Percentiles rank a stretch among this genome's conserved stretches.
Conservation (phyloP, 192 early-diverging fungal genomes). For the Backusella circina region DNA sequence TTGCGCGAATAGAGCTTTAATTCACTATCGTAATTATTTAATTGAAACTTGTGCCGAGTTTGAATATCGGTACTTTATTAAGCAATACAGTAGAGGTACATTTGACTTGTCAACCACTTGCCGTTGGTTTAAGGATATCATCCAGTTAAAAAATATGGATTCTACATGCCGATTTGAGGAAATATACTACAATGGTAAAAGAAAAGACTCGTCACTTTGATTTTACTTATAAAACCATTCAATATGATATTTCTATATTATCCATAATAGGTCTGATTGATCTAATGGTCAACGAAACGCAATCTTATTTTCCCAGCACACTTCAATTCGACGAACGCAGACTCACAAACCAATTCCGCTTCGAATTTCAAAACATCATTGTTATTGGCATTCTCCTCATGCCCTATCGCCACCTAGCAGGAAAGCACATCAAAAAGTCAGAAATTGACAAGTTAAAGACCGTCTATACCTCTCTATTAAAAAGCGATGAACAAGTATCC, state of each 20-base stretch:
- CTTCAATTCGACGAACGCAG: constrained; percentile 39
- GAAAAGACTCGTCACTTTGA: not conserved
- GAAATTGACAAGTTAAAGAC: constrained; percentile 37
- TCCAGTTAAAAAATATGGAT: not conserved
- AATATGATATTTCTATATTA: too few species aligned
- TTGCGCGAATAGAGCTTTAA: constrained; percentile 40
- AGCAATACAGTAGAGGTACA: not conserved
- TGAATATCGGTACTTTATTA: constrained; percentile 21
- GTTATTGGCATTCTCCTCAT: constrained; percentile 36
- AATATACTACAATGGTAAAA: not conserved
- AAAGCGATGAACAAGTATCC: constrained; percentile 20
- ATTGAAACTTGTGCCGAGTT: constrained; percentile 39
- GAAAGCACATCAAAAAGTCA: constrained; percentile 29
- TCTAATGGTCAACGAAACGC: not conserved
- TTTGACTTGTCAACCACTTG: not conserved
- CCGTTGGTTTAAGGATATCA: not conserved
- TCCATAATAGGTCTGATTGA: not conserved
- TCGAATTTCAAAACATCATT: constrained; percentile 41
- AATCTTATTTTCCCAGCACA: constrained; percentile 11
- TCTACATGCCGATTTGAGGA: not conserved
- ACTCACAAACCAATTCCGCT: constrained; percentile 30
- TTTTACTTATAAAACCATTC: too few species aligned
- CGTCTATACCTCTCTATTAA: constrained; percentile 33
- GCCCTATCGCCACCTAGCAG: constrained; percentile 35
- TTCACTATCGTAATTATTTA: constrained; percentile 32